Conservation (phyloP, 2,329 filamentous ascomycete genomes). For the Cladosporium sp. region DNA sequence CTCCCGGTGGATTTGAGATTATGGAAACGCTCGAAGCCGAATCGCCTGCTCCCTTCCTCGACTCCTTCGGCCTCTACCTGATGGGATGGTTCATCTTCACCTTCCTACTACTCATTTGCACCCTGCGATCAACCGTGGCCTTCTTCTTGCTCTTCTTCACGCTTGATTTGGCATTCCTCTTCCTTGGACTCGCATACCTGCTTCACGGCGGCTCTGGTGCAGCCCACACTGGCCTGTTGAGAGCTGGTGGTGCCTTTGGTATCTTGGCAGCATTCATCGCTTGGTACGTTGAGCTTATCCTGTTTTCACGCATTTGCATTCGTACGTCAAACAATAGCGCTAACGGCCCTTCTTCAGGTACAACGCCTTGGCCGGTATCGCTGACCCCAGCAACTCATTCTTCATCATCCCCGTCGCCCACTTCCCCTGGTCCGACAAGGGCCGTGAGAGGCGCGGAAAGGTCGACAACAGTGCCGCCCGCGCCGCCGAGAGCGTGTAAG, state of each 20-base stretch:
- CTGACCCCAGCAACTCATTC: conserved; percentile 63
- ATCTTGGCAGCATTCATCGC: conserved; percentile 50
- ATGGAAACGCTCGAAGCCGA: conserved; percentile 37
- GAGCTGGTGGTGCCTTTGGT: conserved; percentile 50
- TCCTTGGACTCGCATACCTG: conserved; percentile 53
- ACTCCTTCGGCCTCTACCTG: conserved; percentile 54
- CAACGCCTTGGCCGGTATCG: conserved; percentile 51
- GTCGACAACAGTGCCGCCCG: conserved; percentile 40
- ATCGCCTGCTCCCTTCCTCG: conserved; percentile 41
- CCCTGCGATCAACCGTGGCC: conserved; percentile 53
- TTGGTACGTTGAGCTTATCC: conserved; percentile 34
- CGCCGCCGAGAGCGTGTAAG: conserved; percentile 17
- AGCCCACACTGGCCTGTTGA: conserved; percentile 36
- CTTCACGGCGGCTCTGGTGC: conserved; percentile 32
- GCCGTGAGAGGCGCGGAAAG: conserved; percentile 52
- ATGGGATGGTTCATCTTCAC: conserved; percentile 59
- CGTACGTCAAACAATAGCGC: too few relatives aligned
- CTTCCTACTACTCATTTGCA: conserved; percentile 50
- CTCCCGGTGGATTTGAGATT: conserved; percentile 50
- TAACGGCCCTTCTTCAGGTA: conserved; percentile 30
- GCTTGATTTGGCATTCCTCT: conserved; percentile 54
- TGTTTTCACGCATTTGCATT: neutral
- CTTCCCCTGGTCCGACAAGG: conserved; percentile 89
- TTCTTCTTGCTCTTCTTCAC: conserved; percentile 56
- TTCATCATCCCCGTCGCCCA: conserved; percentile 88